phyloP scores from a whole-genome alignment of 768 basidiomycete genomes.

The Hygrophoropsis aurantiaca region DNA sequence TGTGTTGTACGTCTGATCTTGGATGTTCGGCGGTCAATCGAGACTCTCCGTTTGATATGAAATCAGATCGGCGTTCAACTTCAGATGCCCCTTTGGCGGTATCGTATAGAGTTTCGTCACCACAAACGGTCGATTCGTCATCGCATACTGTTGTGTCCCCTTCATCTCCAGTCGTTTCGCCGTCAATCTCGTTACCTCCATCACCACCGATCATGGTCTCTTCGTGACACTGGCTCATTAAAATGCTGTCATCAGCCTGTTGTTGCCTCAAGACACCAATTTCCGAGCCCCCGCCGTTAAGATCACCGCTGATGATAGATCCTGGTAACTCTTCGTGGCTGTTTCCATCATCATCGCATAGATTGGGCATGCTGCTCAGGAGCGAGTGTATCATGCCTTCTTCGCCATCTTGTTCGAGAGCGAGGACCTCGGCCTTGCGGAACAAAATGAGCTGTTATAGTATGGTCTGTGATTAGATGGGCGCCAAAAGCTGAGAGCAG shows the following conservation, averaged over 20 bases:
- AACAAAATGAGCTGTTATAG: constrained; percentile 63
- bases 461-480: constrained; percentile 1
- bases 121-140: no score
- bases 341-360: constrained; percentile 41
- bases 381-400: constrained; percentile 83
- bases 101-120: no score
- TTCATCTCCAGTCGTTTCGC: no score
- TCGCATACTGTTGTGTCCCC: no score
- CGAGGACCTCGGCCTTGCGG: constrained; percentile 65
- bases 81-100: no score
- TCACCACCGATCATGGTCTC: no score
- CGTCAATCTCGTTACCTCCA: no score
- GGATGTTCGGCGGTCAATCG: no score
- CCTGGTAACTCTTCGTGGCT: not conserved
- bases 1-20: no score
- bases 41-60: no score
- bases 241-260: not conserved
- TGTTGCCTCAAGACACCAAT: not conserved
- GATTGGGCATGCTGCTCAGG: constrained; percentile 61
- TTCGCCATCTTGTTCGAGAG: constrained; percentile 66
- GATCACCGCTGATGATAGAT: no score
- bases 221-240: not conserved
- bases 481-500: not conserved
- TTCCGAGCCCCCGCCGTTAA: not conserved
- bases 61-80: no score